Conservation (phyloP, 2,329 filamentous ascomycete species). For the Paraphaeosphaeria sporulosa region DNA sequence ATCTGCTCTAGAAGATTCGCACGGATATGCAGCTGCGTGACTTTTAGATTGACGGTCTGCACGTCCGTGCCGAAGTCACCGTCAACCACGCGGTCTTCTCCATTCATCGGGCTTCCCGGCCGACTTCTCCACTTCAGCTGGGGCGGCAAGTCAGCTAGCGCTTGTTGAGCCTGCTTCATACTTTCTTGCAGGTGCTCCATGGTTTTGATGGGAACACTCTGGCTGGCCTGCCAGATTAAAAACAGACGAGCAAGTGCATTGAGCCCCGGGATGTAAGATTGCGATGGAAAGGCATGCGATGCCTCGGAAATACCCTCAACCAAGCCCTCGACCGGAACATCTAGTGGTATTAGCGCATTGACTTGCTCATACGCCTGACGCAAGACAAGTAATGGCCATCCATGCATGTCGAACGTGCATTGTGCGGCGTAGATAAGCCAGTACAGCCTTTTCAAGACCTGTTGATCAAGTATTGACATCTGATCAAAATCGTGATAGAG, state of each 20-base stretch:
- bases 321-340: constrained; percentile 18
- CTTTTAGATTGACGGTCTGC: constrained; percentile 31
- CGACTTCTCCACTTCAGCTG: constrained; percentile 23
- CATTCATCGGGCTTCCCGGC: constrained; percentile 1
- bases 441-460: constrained; percentile 28
- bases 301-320: constrained; percentile 10
- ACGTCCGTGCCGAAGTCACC: constrained; percentile 29
- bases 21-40: constrained; percentile 32
- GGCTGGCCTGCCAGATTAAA: constrained; percentile 31
- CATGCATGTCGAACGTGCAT: constrained; percentile 30
- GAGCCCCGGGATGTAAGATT: constrained; percentile 27
- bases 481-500: constrained; percentile 19
- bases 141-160: constrained; percentile 20
- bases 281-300: not conserved
- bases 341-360: constrained; percentile 21
- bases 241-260: constrained; percentile 29
- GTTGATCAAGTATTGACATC: constrained; percentile 23
- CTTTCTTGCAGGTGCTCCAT: constrained; percentile 27
- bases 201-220: constrained; percentile 20
- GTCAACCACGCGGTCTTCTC: not conserved
- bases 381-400: constrained; percentile 22
- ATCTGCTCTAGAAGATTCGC: constrained; percentile 31
- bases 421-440: constrained; percentile 30
- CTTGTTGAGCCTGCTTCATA: constrained; percentile 22
- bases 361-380: constrained; percentile 26